Evolutionary conservation across 192 early-diverging fungal genomes (phyloP).

Genomic region (Neocallimastix lanati): DNA sequence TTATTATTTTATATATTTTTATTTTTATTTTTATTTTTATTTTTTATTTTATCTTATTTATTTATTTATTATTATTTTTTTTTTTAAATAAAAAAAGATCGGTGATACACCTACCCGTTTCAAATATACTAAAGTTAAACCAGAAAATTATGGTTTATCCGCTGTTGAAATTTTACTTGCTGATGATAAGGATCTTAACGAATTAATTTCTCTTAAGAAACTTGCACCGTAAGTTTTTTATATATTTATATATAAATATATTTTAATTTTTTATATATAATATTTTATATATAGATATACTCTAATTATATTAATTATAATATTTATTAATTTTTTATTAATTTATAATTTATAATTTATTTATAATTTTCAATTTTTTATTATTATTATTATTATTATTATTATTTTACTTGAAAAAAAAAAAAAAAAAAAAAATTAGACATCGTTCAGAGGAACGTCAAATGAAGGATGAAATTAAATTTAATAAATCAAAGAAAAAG

Average conservation of each 20-base stretch:
- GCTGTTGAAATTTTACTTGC: constrained; percentile 77
- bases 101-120: constrained; percentile 75
- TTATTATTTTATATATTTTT: too few species aligned
- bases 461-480: constrained; percentile 22
- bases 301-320: background rate
- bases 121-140: constrained; percentile 72
- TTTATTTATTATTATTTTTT: too few species aligned
- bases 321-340: constrained; percentile 1
- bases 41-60: too few species aligned
- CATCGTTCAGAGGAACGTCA: constrained; percentile 26
- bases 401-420: too few species aligned
- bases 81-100: too few species aligned
- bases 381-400: too few species aligned
- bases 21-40: too few species aligned
- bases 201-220: constrained; percentile 66
- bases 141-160: constrained; percentile 56
- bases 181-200: constrained; percentile 71
- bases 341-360: background rate
- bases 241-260: background rate
- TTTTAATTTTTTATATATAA: too few species aligned
- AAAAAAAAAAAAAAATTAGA: background rate
- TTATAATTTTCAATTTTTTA: background rate
- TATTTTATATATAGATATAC: too few species aligned
- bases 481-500: constrained; percentile 26
- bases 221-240: constrained; percentile 58